Conservation (phyloP, 2,329 filamentous ascomycete species). For the Aplosporella prunicola region DNA sequence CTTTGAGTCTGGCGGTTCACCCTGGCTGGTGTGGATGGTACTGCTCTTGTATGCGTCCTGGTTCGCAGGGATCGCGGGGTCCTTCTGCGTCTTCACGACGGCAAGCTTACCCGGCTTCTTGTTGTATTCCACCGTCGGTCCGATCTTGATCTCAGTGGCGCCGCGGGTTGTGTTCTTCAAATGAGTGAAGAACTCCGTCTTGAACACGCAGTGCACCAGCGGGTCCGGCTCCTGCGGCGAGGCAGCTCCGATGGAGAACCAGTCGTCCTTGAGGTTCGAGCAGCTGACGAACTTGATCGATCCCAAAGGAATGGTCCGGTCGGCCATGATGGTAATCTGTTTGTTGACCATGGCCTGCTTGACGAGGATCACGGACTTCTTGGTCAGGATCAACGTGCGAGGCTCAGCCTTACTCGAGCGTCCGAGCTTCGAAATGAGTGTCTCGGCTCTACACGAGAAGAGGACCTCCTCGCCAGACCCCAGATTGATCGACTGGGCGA, state of each 20-base stretch:
- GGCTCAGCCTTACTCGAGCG: constrained; percentile 90
- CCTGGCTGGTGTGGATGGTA: constrained; percentile 74
- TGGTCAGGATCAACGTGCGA: constrained; percentile 74
- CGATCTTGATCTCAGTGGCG: constrained; percentile 72
- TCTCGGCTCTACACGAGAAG: constrained; percentile 86
- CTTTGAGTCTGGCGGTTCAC: constrained; percentile 71
- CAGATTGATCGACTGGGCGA: constrained; percentile 66
- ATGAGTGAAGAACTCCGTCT: constrained; percentile 95
- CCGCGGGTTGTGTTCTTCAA: constrained; percentile 72
- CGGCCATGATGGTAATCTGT: constrained; percentile 69
- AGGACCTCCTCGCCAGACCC: constrained; percentile 62
- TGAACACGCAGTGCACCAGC: constrained; percentile 86
- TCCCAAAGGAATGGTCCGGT: constrained; percentile 72
- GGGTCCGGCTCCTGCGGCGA: constrained; percentile 87
- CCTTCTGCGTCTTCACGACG: constrained; percentile 80
- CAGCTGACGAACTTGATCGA: constrained; percentile 80
- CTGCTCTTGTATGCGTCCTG: constrained; percentile 86
- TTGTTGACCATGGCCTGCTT: constrained; percentile 74
- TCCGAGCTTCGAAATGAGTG: constrained; percentile 89
- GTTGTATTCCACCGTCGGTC: constrained; percentile 70
- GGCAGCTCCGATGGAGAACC: constrained; percentile 89
- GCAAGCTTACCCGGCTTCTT: constrained; percentile 96
- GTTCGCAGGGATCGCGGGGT: constrained; percentile 59
- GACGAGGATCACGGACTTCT: constrained; percentile 79
- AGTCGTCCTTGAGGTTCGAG: constrained; percentile 82